Conservation (phyloP, 2,329 filamentous ascomycete genomes). For the Penicillium expansum region DNA sequence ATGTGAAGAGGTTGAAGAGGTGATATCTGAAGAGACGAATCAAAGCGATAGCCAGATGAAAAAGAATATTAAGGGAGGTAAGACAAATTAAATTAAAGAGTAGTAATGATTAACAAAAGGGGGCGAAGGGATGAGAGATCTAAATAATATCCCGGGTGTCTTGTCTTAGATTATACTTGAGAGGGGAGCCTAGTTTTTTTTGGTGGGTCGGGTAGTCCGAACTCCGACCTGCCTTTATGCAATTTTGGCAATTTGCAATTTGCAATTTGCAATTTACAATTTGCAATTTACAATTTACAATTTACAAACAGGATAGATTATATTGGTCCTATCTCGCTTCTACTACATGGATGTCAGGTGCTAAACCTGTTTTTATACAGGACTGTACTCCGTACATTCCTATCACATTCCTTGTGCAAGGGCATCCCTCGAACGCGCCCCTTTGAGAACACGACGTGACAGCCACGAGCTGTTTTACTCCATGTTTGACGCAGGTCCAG, state of each 20-base stretch:
- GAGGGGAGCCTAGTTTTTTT: neutral
- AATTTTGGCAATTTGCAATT: too few relatives aligned
- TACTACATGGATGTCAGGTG: too few relatives aligned
- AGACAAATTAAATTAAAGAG: neutral
- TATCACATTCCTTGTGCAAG: neutral
- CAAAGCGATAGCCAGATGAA: neutral
- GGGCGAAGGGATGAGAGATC: neutral
- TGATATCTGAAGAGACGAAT: neutral
- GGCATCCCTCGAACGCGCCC: neutral
- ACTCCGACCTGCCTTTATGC: conserved; percentile 1
- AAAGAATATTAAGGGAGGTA: neutral
- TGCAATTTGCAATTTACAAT: too few relatives aligned
- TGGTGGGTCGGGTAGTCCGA: neutral
- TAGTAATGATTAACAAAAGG: neutral
- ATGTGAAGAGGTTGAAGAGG: neutral
- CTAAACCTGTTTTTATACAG: neutral
- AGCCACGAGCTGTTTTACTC: neutral
- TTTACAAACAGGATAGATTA: too few relatives aligned
- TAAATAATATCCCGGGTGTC: too few relatives aligned
- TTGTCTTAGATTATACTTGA: neutral
- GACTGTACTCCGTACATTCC: neutral
- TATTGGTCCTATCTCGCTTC: too few relatives aligned
- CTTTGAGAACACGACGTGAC: neutral
- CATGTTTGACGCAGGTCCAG: neutral
- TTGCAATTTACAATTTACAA: too few relatives aligned